These are phyloP conservation scores for Cenchrus purpureus DNA, from an alignment of 176 grass and related monocot species.

Conservation along the genomic window DNA sequence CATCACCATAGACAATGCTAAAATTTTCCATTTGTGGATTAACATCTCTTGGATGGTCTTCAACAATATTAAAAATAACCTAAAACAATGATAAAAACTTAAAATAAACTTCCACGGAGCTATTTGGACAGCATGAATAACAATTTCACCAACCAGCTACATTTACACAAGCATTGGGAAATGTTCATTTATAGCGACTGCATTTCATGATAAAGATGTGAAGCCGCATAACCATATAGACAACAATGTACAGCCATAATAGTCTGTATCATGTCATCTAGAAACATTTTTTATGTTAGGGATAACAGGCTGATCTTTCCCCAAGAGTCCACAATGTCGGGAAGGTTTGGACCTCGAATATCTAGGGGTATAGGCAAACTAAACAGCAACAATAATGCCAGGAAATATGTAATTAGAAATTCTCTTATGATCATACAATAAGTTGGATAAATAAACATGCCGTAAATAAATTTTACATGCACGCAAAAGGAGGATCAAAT, in stretches of 20 bases:
- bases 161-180: neutral
- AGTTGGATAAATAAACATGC: neutral
- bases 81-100: conserved; percentile 32
- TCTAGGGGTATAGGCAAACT: neutral
- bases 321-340: too few species aligned
- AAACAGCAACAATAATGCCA: neutral
- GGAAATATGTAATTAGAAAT: neutral
- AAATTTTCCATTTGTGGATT: conserved; percentile 79
- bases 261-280: neutral
- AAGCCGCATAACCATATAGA: neutral
- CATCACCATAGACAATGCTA: conserved; percentile 80
- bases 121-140: neutral
- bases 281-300: neutral
- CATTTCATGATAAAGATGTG: neutral
- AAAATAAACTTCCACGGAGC: neutral
- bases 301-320: neutral
- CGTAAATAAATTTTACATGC: neutral
- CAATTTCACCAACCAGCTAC: neutral
- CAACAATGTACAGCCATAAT: neutral
- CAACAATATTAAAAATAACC: conserved; percentile 98
- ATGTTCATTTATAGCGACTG: neutral
- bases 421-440: neutral
- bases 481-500: neutral
- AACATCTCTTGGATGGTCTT: conserved; percentile 86
- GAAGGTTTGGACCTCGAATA: too few species aligned